A percentile compares a stretch with the other conserved stretches of the same genome.
Evolutionary conservation across 257 asterid species (phyloP).

Genomic region (Nicotiana tomentosiformis): DNA sequence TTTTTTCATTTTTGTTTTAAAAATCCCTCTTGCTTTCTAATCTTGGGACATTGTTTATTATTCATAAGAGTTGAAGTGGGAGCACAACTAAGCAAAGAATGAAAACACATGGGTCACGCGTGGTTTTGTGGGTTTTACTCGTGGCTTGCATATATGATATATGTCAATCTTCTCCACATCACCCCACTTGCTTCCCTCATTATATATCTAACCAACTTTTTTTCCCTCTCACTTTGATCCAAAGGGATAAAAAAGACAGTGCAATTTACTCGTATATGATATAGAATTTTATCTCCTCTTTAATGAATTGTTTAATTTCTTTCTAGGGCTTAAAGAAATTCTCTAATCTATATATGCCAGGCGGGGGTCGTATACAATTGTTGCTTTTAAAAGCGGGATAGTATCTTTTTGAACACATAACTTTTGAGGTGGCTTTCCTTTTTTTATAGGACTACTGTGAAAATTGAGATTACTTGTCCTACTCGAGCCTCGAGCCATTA

Average conservation of each 20-base stretch:
- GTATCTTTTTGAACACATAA: no score
- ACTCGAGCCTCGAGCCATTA: not conserved
- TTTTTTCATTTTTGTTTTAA: not conserved
- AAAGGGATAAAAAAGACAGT: not conserved
- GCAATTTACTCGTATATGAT: not conserved
- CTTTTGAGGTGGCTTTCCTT: no score
- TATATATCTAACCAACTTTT: no score
- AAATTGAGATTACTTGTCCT: not conserved
- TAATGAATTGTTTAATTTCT: not conserved
- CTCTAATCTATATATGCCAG: not conserved
- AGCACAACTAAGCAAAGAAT: conserved; percentile 18
- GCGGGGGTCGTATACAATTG: not conserved
- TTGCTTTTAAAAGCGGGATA: not conserved
- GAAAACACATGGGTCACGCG: conserved; percentile 28
- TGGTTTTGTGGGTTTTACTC: conserved; percentile 31
- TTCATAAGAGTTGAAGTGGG: conserved; percentile 20
- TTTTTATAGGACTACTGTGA: no score
- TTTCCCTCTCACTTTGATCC: not conserved
- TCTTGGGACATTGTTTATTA: not conserved
- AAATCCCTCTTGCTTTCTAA: not conserved
- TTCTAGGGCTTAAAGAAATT: not conserved
- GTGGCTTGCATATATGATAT: conserved; percentile 19
- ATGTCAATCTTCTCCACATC: conserved; percentile 25
- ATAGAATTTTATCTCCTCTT: not conserved
- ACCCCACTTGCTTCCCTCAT: conserved; percentile 14